Conservation (phyloP, 2,329 filamentous ascomycete genomes). For the Aspergillus sp. region DNA sequence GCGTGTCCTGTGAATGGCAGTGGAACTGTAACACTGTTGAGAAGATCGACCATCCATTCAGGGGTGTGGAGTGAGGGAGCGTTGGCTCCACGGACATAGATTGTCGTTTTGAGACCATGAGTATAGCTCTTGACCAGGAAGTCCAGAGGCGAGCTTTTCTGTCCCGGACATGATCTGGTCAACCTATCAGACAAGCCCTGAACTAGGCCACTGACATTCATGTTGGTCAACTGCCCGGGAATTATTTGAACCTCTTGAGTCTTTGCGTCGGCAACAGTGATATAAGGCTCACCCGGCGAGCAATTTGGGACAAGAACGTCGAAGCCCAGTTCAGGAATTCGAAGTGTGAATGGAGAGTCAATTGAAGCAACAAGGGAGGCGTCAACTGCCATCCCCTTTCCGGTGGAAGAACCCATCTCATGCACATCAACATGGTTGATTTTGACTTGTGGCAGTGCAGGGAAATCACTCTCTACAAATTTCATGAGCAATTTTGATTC, state of each 20-base stretch:
- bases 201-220: conserved; percentile 68
- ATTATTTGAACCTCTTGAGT: conserved; percentile 64
- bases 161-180: conserved; percentile 68
- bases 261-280: conserved; percentile 71
- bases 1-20: conserved; percentile 77
- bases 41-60: conserved; percentile 73
- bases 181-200: conserved; percentile 69
- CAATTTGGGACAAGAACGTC: conserved; percentile 83
- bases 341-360: conserved; percentile 70
- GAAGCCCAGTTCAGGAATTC: conserved; percentile 75
- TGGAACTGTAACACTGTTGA: conserved; percentile 77
- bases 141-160: conserved; percentile 77
- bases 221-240: conserved; percentile 62
- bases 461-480: conserved; percentile 57
- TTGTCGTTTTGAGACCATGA: conserved; percentile 68
- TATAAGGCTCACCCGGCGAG: conserved; percentile 63
- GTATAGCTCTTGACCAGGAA: conserved; percentile 76
- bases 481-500: conserved; percentile 25
- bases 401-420: conserved; percentile 57
- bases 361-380: conserved; percentile 70
- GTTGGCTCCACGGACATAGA: conserved; percentile 78
- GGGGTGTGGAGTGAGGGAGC: conserved; percentile 65
- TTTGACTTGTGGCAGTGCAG: conserved; percentile 73
- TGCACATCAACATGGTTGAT: conserved; percentile 75
- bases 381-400: conserved; percentile 69